These are phyloP conservation scores for Kwoniella botswanensis DNA, from an alignment of 768 basidiomycete species.

Conservation along the genomic window DNA sequence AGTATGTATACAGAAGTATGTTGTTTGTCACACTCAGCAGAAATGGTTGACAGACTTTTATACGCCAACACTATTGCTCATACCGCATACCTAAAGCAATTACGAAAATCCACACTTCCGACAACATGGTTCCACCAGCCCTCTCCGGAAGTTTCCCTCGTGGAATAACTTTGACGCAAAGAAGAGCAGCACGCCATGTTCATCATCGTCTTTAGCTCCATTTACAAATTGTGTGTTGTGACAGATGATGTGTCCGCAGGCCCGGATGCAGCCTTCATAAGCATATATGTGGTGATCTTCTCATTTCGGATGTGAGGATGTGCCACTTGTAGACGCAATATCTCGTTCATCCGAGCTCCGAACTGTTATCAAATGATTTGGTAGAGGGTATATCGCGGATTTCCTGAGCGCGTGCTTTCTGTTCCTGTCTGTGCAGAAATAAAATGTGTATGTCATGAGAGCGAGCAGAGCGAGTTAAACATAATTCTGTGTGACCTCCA, in stretches of 20 bases:
- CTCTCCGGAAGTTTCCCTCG: too few relatives aligned
- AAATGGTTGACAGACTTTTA: background rate
- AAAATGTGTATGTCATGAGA: background rate
- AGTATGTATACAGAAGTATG: too few relatives aligned
- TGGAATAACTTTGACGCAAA: background rate
- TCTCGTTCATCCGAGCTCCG: slow-evolving; percentile 15
- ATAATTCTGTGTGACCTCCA: slow-evolving; percentile 4
- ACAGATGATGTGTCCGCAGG: too few relatives aligned
- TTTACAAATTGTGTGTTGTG: too few relatives aligned
- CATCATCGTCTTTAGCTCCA: too few relatives aligned
- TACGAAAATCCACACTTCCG: background rate
- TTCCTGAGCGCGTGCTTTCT: slow-evolving; percentile 5
- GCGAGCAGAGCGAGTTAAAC: background rate
- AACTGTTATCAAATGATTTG: slow-evolving; percentile 6
- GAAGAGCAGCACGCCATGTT: too few relatives aligned
- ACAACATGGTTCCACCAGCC: background rate
- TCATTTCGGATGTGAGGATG: background rate
- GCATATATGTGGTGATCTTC: background rate
- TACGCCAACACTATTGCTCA: background rate
- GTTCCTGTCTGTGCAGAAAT: background rate
- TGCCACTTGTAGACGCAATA: slow-evolving; percentile 10
- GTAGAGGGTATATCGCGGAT: background rate
- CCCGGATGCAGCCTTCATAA: too few relatives aligned
- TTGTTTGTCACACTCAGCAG: too few relatives aligned
- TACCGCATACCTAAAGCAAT: background rate